Conservation (phyloP, 352 stramenopile species). For the Peronospora belbahrii region DNA sequence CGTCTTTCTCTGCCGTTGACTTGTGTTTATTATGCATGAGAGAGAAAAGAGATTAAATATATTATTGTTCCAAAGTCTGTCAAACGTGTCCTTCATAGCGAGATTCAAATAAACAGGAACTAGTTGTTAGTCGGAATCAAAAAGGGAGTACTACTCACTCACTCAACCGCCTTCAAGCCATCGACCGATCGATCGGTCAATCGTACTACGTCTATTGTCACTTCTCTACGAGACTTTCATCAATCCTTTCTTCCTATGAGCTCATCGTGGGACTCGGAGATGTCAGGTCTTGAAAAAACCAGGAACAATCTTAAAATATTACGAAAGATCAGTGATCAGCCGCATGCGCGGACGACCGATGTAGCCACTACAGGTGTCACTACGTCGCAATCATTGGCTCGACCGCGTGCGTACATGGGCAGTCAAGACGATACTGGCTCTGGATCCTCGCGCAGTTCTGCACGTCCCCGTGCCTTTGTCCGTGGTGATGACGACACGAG, state of each 20-base stretch:
- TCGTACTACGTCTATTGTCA: too few relatives aligned
- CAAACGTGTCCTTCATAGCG: background rate
- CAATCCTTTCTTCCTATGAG: conserved; percentile 37
- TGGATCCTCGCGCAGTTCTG: conserved; percentile 15
- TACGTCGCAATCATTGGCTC: conserved; percentile 6
- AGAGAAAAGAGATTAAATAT: conserved; percentile 12
- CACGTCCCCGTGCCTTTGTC: conserved; percentile 23
- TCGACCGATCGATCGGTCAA: too few relatives aligned
- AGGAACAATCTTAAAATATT: conserved; percentile 84
- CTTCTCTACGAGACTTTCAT: too few relatives aligned
- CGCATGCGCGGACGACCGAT: conserved; percentile 37
- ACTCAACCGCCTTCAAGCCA: too few relatives aligned
- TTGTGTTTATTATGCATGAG: conserved; percentile 9
- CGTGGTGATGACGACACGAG: conserved; percentile 25
- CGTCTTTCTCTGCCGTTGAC: background rate
- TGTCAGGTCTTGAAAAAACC: conserved; percentile 85
- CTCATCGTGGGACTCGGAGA: conserved; percentile 73
- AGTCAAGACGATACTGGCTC: conserved; percentile 27
- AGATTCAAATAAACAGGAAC: too few relatives aligned
- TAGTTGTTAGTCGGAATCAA: too few relatives aligned
- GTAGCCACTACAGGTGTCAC: conserved; percentile 33
- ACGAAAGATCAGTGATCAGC: conserved; percentile 72
- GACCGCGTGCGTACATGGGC: conserved; percentile 21
- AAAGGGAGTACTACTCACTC: too few relatives aligned
- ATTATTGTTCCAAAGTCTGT: too few relatives aligned